Base-by-base conservation (phyloP, 768 basidiomycete species). In the Gloeophyllum trabeum region DNA sequence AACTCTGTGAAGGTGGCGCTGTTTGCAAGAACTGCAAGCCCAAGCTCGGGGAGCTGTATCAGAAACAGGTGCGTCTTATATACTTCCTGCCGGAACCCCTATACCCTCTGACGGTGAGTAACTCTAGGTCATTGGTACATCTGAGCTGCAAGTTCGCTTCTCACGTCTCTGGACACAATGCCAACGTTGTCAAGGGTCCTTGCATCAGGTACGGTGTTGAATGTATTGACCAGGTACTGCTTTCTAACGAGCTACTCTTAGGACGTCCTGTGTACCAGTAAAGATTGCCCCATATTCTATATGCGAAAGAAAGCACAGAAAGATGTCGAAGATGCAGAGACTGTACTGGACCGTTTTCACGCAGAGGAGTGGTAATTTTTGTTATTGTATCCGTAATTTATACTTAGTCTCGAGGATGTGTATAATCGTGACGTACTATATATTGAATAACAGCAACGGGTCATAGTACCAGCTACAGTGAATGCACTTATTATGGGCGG, bases 301-400 rank as follows among this genome's bases (percentile, higher is more conserved):
- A 91, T 96, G 82, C 69, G 96, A 34, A 97, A 97, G 66, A 97
- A 97, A 55, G 82, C 93, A 6, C 96, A 98, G 61, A 97, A 97
- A 59, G 94, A 98, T 55, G 96, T 94, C 0, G 89, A 89, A 48
- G 92, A 97, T 51, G 73, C 86, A 3, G 77, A 75, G 47, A 56
- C 70, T 6, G 71, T 84, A 24, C 59, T 98, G 37, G 88, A 91
- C 49, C 76, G 96, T 13, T 99, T 98, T 57, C 81, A 89, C 43
- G 60, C 59, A 4, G 85, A 89, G 50, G 51, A 67, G 21, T 88
- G 86, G 86, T 90, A 54, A 40, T 32, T n/a, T n/a, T n/a, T n/a
- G n/a, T n/a, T n/a, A n/a, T n/a, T n/a, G n/a, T n/a, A n/a, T n/a
- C n/a, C n/a, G n/a, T n/a, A n/a, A n/a, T n/a, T n/a, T n/a, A n/a